Conservation (phyloP, 2,329 filamentous ascomycete genomes). For the Colletotrichum chrysophilum region DNA sequence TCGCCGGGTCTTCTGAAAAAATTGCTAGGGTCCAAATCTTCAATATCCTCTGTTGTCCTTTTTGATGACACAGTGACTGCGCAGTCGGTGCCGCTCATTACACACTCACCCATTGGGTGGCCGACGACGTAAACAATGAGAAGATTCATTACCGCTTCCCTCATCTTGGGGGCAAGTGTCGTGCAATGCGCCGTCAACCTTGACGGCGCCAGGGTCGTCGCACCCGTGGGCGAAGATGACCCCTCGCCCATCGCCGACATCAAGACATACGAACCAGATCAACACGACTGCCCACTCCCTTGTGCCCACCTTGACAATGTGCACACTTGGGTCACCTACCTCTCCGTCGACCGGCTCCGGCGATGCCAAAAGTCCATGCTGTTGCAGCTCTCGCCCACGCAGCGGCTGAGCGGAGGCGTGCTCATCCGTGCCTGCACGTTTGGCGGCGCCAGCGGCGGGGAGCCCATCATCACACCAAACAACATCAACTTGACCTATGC, state of each 20-base stretch:
- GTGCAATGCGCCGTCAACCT: not conserved
- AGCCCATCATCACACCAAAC: not conserved
- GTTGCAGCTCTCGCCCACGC: constrained; percentile 16
- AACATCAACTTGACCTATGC: not conserved
- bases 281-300: not conserved
- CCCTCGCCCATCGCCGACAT: not conserved
- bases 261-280: not conserved
- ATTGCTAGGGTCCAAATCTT: not conserved
- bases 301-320: constrained; percentile 4
- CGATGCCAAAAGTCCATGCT: constrained; percentile 23
- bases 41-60: not conserved
- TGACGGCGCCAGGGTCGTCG: not conserved
- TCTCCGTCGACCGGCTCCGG: constrained; percentile 23
- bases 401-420: not conserved
- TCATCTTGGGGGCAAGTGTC: not conserved
- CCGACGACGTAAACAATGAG: not conserved
- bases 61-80: not conserved
- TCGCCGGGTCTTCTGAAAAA: not conserved
- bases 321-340: constrained; percentile 27
- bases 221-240: not conserved
- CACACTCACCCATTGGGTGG: not conserved
- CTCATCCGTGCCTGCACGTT: not conserved
- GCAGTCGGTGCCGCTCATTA: not conserved
- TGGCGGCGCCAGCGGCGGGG: not conserved
- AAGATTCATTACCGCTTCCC: not conserved